Percentiles rank a stretch among this genome's conserved stretches.
These are phyloP conservation scores for Pseudogymnoascus sp. DNA, from an alignment of 2,329 filamentous ascomycete species.

Conservation along the genomic window DNA sequence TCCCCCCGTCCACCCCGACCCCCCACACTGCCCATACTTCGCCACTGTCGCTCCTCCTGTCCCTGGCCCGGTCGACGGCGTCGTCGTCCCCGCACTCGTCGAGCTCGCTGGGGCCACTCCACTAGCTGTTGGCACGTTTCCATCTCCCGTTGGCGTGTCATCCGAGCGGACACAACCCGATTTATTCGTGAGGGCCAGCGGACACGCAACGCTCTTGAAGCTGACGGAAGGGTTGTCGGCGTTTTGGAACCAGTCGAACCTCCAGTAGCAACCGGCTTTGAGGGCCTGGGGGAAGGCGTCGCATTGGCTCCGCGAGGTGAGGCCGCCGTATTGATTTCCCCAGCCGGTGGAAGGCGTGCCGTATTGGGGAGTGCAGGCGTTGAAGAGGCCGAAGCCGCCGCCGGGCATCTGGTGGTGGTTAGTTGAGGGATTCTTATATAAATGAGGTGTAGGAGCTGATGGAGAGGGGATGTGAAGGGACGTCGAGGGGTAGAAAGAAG, in stretches of 20 bases:
- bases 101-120: not conserved
- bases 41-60: not conserved
- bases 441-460: not conserved
- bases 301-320: slow-evolving; percentile 35
- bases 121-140: not conserved
- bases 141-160: not conserved
- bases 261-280: slow-evolving; percentile 41
- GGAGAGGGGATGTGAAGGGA: not conserved
- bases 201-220: slow-evolving; percentile 41
- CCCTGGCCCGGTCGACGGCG: not conserved
- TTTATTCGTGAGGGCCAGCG: slow-evolving; percentile 35
- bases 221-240: slow-evolving; percentile 39
- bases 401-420: slow-evolving; percentile 37
- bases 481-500: not conserved
- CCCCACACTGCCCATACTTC: slow-evolving; percentile 22
- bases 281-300: slow-evolving; percentile 35
- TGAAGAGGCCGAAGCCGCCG: slow-evolving; percentile 47
- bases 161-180: slow-evolving; percentile 31
- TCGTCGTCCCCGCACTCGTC: not conserved
- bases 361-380: slow-evolving; percentile 43
- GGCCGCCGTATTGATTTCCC: slow-evolving; percentile 41
- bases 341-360: slow-evolving; percentile 33
- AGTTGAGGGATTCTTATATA: not conserved
- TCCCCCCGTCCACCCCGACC: slow-evolving; percentile 15
- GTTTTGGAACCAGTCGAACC: slow-evolving; percentile 44